These are phyloP conservation scores for Cordyceps javanica DNA, from an alignment of 2,329 filamentous ascomycete species.

Conservation along the genomic window DNA sequence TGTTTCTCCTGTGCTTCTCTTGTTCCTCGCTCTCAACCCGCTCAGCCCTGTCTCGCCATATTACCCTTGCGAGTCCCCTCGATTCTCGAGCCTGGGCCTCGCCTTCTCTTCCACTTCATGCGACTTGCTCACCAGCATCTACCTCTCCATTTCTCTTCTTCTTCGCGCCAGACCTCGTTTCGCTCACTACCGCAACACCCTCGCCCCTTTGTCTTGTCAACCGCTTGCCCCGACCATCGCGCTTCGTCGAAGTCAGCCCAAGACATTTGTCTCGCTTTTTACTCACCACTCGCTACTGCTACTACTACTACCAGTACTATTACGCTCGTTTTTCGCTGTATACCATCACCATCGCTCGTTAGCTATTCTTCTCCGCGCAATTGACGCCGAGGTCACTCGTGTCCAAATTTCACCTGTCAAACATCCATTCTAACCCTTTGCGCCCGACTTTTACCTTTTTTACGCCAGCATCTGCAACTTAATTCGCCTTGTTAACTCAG, in stretches of 20 bases:
- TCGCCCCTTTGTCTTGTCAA: background rate
- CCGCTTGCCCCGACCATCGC: background rate
- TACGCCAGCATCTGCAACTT: background rate
- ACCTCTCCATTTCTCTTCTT: conserved; percentile 16
- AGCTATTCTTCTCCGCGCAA: background rate
- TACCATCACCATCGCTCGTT: background rate
- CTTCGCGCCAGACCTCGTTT: background rate
- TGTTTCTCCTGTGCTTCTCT: too few relatives aligned
- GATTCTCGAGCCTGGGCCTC: conserved; percentile 4
- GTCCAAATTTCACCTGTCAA: background rate
- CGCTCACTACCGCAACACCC: background rate
- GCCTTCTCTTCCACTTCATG: conserved; percentile 11
- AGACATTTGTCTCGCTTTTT: too few relatives aligned
- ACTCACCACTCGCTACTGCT: too few relatives aligned
- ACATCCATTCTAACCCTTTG: too few relatives aligned
- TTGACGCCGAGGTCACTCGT: background rate
- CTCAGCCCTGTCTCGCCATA: background rate
- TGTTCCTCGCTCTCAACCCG: conserved; percentile 9
- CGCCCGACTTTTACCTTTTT: background rate
- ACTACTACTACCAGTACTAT: too few relatives aligned
- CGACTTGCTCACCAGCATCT: conserved; percentile 5
- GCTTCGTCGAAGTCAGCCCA: too few relatives aligned
- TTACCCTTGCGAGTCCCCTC: background rate
- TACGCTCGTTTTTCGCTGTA: background rate
- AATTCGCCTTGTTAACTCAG: too few relatives aligned